These are phyloP conservation scores for Pseudopyricularia javanii DNA, from an alignment of 2,329 filamentous ascomycete genomes.

Conservation along the genomic window DNA sequence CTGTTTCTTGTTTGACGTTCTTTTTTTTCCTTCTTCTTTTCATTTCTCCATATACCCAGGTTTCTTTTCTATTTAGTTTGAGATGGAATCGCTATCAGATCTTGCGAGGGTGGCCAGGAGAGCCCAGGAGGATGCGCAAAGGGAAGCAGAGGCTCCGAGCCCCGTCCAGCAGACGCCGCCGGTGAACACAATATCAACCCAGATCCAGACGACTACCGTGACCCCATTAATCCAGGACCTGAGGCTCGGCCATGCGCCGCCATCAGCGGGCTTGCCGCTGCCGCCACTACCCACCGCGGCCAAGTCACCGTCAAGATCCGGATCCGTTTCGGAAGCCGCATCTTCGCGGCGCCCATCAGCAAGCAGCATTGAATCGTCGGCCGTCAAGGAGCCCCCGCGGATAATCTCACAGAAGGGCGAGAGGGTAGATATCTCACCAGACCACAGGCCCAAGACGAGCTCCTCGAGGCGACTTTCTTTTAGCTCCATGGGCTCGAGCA, in stretches of 20 bases:
- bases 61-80: background rate
- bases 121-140: background rate
- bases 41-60: too few species aligned
- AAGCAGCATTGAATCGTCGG: background rate
- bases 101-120: background rate
- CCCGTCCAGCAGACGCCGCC: background rate
- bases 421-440: background rate
- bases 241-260: background rate
- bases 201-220: background rate
- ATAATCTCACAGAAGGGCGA: background rate
- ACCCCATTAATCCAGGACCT: background rate
- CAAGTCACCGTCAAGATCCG: background rate
- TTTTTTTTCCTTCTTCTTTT: background rate
- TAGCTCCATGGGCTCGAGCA: slow-evolving; percentile 17
- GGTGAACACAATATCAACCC: too few species aligned
- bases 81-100: background rate
- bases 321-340: background rate
- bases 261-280: background rate
- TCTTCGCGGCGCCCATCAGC: too few species aligned
- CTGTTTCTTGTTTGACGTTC: background rate
- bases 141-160: background rate
- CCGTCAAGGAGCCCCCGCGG: background rate
- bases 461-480: slow-evolving; percentile 24
- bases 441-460: slow-evolving; percentile 11
- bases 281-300: background rate